These are phyloP conservation scores for Boechera divaricarpa DNA, from an alignment of 345 rosid species.

Conservation along the genomic window DNA sequence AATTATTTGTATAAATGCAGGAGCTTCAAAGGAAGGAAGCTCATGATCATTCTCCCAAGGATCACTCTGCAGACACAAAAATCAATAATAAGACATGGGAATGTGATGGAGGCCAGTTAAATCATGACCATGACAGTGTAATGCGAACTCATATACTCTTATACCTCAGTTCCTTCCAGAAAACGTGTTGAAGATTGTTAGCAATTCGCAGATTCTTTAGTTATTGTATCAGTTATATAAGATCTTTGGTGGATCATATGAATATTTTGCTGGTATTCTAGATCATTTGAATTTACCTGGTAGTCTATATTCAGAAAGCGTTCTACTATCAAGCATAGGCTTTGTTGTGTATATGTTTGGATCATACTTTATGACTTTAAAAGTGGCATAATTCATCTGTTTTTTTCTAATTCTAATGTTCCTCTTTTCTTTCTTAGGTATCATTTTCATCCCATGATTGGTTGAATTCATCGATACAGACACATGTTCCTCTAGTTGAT, in stretches of 20 bases:
- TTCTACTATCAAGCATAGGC: constrained; percentile 17
- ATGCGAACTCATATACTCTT: constrained; percentile 36
- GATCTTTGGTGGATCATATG: background rate
- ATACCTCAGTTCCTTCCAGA: constrained; percentile 10
- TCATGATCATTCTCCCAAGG: constrained; percentile 38
- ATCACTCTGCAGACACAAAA: constrained; percentile 41
- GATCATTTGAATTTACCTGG: constrained; percentile 13
- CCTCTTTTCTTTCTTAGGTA: constrained; percentile 54
- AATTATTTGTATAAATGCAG: constrained; percentile 62
- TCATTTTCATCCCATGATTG: constrained; percentile 58
- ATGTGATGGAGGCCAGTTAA: constrained; percentile 45
- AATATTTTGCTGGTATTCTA: constrained; percentile 5
- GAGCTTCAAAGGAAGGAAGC: constrained; percentile 56
- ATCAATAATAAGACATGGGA: constrained; percentile 38
- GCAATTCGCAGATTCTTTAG: background rate
- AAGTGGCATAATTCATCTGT: constrained; percentile 17
- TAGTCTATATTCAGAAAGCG: constrained; percentile 10
- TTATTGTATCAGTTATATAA: constrained; percentile 3
- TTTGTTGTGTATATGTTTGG: constrained; percentile 2
- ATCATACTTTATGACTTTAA: background rate
- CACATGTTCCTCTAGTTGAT: constrained; percentile 89
- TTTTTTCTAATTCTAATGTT: constrained; percentile 17
- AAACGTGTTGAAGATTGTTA: background rate
- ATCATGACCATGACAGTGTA: constrained; percentile 67
- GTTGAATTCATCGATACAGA: constrained; percentile 74